Percentiles rank a stretch among this genome's conserved stretches.
phyloP scores from a whole-genome alignment of 805 yeast genomes.

The Starmerella vaccinii region DNA sequence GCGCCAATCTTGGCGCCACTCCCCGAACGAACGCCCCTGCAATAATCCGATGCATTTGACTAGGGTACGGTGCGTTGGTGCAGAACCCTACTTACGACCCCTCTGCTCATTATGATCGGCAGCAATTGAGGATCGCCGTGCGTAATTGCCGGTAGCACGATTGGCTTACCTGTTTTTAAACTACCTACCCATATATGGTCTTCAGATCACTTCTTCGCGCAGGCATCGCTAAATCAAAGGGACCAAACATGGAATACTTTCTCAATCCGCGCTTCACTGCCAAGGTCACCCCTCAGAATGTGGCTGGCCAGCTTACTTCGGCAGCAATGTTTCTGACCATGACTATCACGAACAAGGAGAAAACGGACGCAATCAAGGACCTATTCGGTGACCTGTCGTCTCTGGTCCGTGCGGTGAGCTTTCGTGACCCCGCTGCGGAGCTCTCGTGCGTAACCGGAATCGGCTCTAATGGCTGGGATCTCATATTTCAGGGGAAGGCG shows the following conservation, averaged over 20 bases:
- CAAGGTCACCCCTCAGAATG: slow-evolving; percentile 8
- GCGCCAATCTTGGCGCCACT: too few relatives aligned
- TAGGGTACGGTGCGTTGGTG: not conserved
- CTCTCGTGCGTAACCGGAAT: slow-evolving; percentile 17
- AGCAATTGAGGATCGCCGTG: not conserved
- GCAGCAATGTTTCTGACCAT: slow-evolving; percentile 13
- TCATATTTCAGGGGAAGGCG: slow-evolving; percentile 6
- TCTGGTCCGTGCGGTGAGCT: not conserved
- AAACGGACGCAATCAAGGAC: slow-evolving; percentile 5
- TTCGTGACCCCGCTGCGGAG: not conserved
- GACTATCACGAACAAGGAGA: slow-evolving; percentile 2
- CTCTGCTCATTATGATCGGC: not conserved
- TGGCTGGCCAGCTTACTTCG: slow-evolving; percentile 9
- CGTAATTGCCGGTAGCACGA: not conserved
- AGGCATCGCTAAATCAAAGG: not conserved
- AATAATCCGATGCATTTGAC: not conserved
- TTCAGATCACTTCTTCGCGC: not conserved
- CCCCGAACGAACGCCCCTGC: too few relatives aligned
- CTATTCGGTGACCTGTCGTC: slow-evolving; percentile 8
- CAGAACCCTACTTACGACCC: not conserved
- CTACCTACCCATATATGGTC: not conserved
- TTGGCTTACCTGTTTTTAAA: not conserved
- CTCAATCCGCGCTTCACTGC: slow-evolving; percentile 1
- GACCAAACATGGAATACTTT: not conserved
- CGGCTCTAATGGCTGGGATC: slow-evolving; percentile 21